These are phyloP conservation scores for Penicillium psychrosexuale DNA, from an alignment of 2,329 filamentous ascomycete genomes.

Conservation along the genomic window DNA sequence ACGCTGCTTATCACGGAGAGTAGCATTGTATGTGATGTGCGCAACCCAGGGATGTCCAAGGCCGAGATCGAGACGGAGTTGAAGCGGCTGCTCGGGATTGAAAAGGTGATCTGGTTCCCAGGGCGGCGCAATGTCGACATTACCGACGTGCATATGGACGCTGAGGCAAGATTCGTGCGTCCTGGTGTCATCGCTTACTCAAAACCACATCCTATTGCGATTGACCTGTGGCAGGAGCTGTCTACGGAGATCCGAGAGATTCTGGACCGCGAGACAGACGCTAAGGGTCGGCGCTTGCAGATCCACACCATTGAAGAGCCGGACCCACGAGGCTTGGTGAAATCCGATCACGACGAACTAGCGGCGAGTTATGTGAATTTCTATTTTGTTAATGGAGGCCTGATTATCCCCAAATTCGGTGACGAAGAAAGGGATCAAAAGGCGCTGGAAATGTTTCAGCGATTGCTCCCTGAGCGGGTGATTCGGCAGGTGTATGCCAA, in stretches of 20 bases:
- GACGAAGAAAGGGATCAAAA: constrained; percentile 18
- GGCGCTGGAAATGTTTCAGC: constrained; percentile 23
- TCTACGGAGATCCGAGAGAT: constrained; percentile 20
- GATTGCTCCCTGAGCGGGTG: constrained; percentile 22
- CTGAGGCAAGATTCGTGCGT: constrained; percentile 25
- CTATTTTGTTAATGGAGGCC: constrained; percentile 29
- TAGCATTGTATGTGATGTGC: constrained; percentile 26
- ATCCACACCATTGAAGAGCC: constrained; percentile 27
- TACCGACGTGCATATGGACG: constrained; percentile 31
- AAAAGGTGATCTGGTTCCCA: constrained; percentile 31
- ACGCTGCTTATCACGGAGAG: constrained; percentile 31
- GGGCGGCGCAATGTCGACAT: constrained; percentile 26
- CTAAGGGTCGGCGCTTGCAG: constrained; percentile 23
- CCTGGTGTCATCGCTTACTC: constrained; percentile 27
- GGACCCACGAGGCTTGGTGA: constrained; percentile 8
- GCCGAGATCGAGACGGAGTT: constrained; percentile 25
- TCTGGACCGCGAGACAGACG: constrained; percentile 19
- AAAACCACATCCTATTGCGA: constrained; percentile 13
- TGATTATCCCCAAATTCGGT: constrained; percentile 31
- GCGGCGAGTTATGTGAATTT: constrained; percentile 30
- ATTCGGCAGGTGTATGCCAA: constrained; percentile 26
- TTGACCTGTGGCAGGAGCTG: constrained; percentile 17
- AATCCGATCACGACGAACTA: constrained; percentile 17
- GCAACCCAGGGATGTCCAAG: constrained; percentile 24
- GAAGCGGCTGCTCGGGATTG: constrained; percentile 22